phyloP scores from a whole-genome alignment of 78 protist species.

The Tieghemostelium lacteum region DNA sequence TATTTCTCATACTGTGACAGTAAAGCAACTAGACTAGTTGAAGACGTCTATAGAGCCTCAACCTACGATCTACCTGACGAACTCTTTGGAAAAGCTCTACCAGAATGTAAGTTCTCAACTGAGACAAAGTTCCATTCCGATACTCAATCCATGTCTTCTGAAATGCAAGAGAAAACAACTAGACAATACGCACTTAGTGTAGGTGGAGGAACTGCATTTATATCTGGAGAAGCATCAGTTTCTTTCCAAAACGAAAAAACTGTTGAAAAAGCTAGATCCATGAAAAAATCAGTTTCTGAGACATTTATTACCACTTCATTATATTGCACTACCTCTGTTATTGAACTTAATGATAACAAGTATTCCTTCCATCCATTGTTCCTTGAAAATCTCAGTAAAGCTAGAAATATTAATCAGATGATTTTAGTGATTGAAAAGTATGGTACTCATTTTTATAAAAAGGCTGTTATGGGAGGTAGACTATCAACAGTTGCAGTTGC shows the following conservation, averaged over 20 bases:
- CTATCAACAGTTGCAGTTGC: background rate
- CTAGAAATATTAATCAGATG: background rate
- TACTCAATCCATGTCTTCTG: background rate
- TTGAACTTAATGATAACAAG: background rate
- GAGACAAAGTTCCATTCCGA: background rate
- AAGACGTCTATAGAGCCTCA: background rate
- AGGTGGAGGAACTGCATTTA: background rate
- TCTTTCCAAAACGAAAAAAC: background rate
- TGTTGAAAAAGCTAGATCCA: background rate
- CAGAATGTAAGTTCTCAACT: background rate
- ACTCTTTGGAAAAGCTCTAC: background rate
- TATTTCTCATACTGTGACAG: background rate
- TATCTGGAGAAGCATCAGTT: background rate
- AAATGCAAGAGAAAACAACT: background rate
- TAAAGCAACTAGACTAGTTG: background rate
- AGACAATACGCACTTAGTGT: background rate
- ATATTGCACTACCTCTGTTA: background rate
- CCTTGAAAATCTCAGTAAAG: background rate
- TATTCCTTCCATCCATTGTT: background rate
- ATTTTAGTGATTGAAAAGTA: background rate
- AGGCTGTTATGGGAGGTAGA: constrained; percentile 19
- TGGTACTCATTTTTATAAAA: constrained; percentile 21
- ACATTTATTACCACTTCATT: background rate
- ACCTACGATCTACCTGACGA: background rate
- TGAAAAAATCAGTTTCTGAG: background rate